These are phyloP conservation scores for Pyrenophora tritici-repentis DNA, from an alignment of 2,329 filamentous ascomycete species.

Conservation along the genomic window DNA sequence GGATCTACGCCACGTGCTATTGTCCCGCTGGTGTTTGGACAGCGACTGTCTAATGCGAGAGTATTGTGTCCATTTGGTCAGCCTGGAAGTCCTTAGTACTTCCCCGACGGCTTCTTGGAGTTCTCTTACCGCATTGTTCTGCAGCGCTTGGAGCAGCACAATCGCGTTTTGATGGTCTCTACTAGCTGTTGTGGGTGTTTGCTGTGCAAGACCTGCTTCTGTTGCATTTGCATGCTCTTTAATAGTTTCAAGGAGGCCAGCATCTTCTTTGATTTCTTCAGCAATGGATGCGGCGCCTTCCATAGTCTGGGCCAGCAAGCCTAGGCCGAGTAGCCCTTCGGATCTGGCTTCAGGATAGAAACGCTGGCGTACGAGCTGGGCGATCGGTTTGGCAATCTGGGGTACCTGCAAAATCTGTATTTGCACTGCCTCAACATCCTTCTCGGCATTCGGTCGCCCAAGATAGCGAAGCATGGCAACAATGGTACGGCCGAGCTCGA, in stretches of 20 bases:
- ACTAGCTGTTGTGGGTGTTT: conserved; percentile 27
- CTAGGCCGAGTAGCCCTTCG: conserved; percentile 44
- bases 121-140: conserved; percentile 40
- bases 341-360: conserved; percentile 45
- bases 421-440: conserved; percentile 30
- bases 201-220: conserved; percentile 28
- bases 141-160: conserved; percentile 42
- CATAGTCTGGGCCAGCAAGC: conserved; percentile 39
- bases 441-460: conserved; percentile 24
- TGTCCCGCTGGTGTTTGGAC: conserved; percentile 31
- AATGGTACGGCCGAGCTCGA: conserved; percentile 40
- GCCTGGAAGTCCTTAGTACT: conserved; percentile 25
- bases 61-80: conserved; percentile 26
- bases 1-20: conserved; percentile 25
- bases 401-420: conserved; percentile 36
- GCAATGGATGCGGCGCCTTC: conserved; percentile 37
- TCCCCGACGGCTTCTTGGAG: conserved; percentile 7
- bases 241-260: conserved; percentile 37
- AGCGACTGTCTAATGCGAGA: conserved; percentile 28
- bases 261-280: conserved; percentile 35
- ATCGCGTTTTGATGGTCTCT: conserved; percentile 45
- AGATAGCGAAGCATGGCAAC: conserved; percentile 30
- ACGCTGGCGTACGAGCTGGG: conserved; percentile 41
- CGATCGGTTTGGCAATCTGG: conserved; percentile 38
- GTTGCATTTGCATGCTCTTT: conserved; percentile 40